Percentiles rank a stretch among this genome's conserved stretches.
These are phyloP conservation scores for Hypoxylon sp. DNA, from an alignment of 2,329 filamentous ascomycete genomes.

Conservation along the genomic window DNA sequence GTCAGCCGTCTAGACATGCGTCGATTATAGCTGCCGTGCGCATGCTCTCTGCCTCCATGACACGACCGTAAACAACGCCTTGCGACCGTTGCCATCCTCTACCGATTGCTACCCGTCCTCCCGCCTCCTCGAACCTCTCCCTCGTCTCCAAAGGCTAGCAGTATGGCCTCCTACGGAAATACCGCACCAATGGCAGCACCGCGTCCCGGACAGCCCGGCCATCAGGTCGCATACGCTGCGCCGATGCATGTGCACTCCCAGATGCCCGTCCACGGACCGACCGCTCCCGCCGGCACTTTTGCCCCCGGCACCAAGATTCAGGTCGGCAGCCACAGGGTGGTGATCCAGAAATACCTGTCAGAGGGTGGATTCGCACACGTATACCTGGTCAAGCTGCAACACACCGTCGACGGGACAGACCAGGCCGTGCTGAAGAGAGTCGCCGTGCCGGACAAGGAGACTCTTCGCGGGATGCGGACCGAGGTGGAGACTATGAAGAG, in stretches of 20 bases:
- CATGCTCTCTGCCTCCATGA: constrained; percentile 39
- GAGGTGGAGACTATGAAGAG: constrained; percentile 99
- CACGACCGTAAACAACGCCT: constrained; percentile 35
- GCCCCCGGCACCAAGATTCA: constrained; percentile 94
- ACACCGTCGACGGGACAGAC: constrained; percentile 78
- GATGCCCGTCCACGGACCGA: constrained; percentile 38
- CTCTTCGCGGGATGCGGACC: constrained; percentile 93
- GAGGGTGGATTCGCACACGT: constrained; percentile 98
- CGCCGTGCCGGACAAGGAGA: constrained; percentile 94
- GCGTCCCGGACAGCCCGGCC: constrained; percentile 53
- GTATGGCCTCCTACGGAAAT: constrained; percentile 44
- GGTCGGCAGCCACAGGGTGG: constrained; percentile 88
- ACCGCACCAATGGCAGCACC: constrained; percentile 44
- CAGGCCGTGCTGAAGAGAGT: constrained; percentile 91
- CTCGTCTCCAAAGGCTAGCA: constrained; percentile 4
- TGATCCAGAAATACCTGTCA: constrained; percentile 96
- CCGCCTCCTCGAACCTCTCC: constrained; percentile 5
- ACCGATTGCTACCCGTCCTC: constrained; percentile 28
- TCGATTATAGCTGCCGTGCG: constrained; percentile 37
- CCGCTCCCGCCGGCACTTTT: constrained; percentile 83
- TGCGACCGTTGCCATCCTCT: constrained; percentile 35
- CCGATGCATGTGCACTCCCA: constrained; percentile 49
- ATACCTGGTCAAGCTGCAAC: constrained; percentile 89
- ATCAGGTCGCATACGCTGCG: constrained; percentile 53
- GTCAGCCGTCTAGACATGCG: constrained; percentile 27